These are phyloP conservation scores for Phaeosphaeria sp. DNA, from an alignment of 2,329 filamentous ascomycete species.

Conservation along the genomic window DNA sequence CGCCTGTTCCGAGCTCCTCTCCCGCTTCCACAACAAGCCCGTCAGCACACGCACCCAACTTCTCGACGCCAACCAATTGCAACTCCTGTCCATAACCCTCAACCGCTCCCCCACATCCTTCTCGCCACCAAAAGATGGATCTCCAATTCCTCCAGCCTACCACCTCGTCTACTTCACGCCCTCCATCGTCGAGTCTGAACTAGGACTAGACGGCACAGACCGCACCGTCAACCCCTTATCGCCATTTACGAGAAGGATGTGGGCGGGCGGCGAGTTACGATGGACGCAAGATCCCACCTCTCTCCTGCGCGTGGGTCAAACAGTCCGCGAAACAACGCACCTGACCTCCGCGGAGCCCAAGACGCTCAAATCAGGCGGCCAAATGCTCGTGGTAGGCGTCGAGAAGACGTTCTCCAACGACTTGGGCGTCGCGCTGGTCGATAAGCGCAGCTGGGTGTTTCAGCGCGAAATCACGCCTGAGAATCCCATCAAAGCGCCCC, in stretches of 20 bases:
- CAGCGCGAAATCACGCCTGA: conserved; percentile 50
- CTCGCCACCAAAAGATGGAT: conserved; percentile 28
- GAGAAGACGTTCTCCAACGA: conserved; percentile 59
- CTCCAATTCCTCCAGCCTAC: conserved; percentile 69
- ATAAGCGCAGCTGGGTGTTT: conserved; percentile 48
- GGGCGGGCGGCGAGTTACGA: conserved; percentile 81
- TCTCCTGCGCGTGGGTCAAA: conserved; percentile 38
- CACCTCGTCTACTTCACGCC: conserved; percentile 91
- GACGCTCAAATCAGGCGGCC: conserved; percentile 57
- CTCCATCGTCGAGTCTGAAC: conserved; percentile 65
- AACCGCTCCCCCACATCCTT: conserved; percentile 30
- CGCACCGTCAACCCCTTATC: conserved; percentile 74
- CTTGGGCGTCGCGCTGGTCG: conserved; percentile 43
- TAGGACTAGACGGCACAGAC: conserved; percentile 86
- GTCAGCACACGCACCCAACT: conserved; percentile 39
- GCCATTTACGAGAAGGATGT: conserved; percentile 79
- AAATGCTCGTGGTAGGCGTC: conserved; percentile 67
- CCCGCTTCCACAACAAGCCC: conserved; percentile 36
- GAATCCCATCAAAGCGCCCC: conserved; percentile 45
- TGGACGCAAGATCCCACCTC: conserved; percentile 54
- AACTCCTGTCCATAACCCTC: conserved; percentile 39
- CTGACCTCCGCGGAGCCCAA: conserved; percentile 56
- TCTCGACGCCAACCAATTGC: conserved; percentile 42
- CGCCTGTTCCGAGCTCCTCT: conserved; percentile 39
- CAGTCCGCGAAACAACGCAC: conserved; percentile 53